Evolutionary conservation across 306 rosid genomes (phyloP).

Genomic region (Cercis canadensis): DNA sequence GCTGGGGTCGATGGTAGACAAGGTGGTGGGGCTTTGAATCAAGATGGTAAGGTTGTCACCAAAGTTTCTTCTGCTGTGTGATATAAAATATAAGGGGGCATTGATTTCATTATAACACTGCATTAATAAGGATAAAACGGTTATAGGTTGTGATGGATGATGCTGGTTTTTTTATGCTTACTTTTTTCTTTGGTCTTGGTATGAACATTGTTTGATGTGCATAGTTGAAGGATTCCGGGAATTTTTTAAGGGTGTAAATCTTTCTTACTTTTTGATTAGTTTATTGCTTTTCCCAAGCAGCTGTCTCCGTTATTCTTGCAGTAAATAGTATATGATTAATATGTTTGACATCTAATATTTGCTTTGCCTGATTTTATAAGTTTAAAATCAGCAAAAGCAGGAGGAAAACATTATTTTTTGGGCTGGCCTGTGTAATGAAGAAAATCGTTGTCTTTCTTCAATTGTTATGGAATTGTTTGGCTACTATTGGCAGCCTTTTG

Average conservation of each 20-base stretch:
- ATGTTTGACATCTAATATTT: neutral
- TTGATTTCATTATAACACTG: conserved; percentile 9
- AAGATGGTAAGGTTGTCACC: conserved; percentile 54
- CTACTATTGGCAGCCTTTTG: neutral
- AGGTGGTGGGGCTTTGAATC: conserved; percentile 37
- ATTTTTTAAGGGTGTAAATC: conserved; percentile 39
- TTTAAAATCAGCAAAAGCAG: neutral
- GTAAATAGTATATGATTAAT: too few relatives aligned
- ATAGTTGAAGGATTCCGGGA: conserved; percentile 36
- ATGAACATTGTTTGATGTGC: conserved; percentile 55
- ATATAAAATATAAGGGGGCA: conserved; percentile 2
- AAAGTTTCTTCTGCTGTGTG: conserved; percentile 47
- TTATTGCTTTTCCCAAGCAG: conserved; percentile 32
- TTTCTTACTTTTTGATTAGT: conserved; percentile 33
- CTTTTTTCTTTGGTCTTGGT: conserved; percentile 34
- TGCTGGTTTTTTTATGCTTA: conserved; percentile 3
- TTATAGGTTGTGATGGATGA: conserved; percentile 22
- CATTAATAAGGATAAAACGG: conserved; percentile 20
- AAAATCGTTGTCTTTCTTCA: neutral
- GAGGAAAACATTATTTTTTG: neutral
- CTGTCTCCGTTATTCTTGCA: conserved; percentile 11
- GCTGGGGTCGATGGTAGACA: conserved; percentile 54
- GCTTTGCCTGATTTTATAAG: neutral
- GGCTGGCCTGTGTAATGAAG: neutral
- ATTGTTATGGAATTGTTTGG: neutral